Evolutionary conservation across 257 asterid genomes (phyloP), one percentile per base, ranked within the genome.

Genomic region (Cynanchum wilfordii): DNA sequence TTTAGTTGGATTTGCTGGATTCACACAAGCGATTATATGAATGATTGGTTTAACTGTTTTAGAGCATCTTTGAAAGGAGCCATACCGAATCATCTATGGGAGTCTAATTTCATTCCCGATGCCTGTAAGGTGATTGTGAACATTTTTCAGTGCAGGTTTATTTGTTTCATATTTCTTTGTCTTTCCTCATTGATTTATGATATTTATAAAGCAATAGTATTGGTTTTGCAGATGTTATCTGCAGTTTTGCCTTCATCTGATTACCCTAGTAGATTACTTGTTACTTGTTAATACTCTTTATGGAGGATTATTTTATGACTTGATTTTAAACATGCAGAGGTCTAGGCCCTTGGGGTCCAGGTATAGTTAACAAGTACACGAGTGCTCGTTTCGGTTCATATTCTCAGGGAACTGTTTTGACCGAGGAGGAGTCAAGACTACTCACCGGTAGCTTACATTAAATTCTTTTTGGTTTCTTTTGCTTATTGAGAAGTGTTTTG

Each of bases 1-100:
- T 78, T 83, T 94, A 80, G 99, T 94, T 19, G 99, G 99, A 78
- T 90, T 97, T 22, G 99, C 97, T 76, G 99, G 99, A 69, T 82
- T 94, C 77, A 58, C 99, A 55, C 93, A 91, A 82, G 80, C 80
- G 97, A 94, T 55, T 84, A 89, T 57, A 83, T 40, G 77, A 82
- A 85, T 5, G 95, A 88, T 78, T 65, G 90, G 89, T 75, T 89
- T 71, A 83, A 87, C 63, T 84, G 55, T 66, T 91, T 91, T 73
- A 84, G 86, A 74, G 84, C 94, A 66, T 76, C 99, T 25, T 94
- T 97, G 99, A 94, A 91, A 78, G 99, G 97, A 68, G 90, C 84
- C 75, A 60, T 91, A 76, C 1, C 88, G 50, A 89, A 91, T 87
- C 99, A 88, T 85, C 83, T 94, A 25, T 94, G 99, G 99, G 99